Percentiles rank a stretch among this genome's conserved stretches.
phyloP scores from a whole-genome alignment of 202 grass and related monocot species.

The Musa balbisiana region DNA sequence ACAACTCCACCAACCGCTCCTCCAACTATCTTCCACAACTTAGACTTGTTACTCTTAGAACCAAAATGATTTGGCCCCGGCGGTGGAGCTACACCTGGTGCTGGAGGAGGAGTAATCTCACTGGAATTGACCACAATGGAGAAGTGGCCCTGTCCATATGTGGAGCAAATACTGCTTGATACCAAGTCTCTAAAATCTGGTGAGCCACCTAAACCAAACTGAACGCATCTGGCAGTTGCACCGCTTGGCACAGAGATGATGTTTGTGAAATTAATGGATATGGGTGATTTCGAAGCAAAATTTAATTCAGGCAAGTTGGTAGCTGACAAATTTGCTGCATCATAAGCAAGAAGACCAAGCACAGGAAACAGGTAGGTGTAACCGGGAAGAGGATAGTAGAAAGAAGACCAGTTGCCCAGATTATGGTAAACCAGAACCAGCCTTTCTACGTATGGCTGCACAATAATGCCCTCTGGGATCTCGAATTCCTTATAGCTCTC shows the following conservation, averaged over 20 bases:
- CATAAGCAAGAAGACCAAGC: slow-evolving; percentile 64
- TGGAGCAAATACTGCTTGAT: slow-evolving; percentile 35
- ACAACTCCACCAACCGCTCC: slow-evolving; percentile 31
- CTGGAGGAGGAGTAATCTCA: slow-evolving; percentile 32
- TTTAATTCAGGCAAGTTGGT: slow-evolving; percentile 40
- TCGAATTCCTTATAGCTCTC: slow-evolving; percentile 43
- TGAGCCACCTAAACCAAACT: slow-evolving; percentile 46
- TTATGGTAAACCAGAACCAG: slow-evolving; percentile 69
- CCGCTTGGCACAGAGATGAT: slow-evolving; percentile 16
- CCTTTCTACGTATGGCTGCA: slow-evolving; percentile 57
- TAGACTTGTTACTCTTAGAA: slow-evolving; percentile 23
- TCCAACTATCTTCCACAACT: slow-evolving; percentile 59
- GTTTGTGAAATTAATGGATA: slow-evolving; percentile 45
- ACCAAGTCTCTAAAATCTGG: slow-evolving; percentile 47
- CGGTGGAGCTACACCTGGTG: slow-evolving; percentile 19
- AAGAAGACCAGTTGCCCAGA: slow-evolving; percentile 40
- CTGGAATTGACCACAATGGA: slow-evolving; percentile 63
- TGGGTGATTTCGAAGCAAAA: slow-evolving; percentile 26
- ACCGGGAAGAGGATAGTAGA: slow-evolving; percentile 60
- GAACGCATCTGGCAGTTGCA: slow-evolving; percentile 41
- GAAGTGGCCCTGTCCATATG: slow-evolving; percentile 56
- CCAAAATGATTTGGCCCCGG: background rate
- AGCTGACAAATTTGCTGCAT: slow-evolving; percentile 51
- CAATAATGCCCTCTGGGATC: slow-evolving; percentile 45
- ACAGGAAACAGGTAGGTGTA: slow-evolving; percentile 73